Percentiles rank a stretch among this genome's conserved stretches.
phyloP scores from a whole-genome alignment of 306 rosid species.

The Lupinus albus region DNA sequence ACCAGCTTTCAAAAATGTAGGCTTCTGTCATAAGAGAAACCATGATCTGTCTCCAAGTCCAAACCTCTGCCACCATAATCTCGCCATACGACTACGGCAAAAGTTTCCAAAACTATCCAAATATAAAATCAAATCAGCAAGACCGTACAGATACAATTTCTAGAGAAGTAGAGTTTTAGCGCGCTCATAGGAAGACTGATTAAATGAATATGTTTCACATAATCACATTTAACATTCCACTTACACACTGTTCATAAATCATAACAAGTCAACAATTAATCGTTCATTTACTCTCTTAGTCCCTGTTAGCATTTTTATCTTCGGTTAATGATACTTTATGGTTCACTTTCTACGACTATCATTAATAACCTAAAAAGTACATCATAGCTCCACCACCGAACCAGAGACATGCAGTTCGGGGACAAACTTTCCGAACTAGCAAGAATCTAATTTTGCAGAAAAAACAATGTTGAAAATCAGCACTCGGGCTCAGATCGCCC shows the following conservation, averaged over 20 bases:
- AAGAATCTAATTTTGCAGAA: background rate
- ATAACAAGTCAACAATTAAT: too few species aligned
- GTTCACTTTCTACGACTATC: slow-evolving; percentile 9
- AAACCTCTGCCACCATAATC: slow-evolving; percentile 3
- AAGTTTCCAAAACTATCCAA: background rate
- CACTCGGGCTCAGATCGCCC: background rate
- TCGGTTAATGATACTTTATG: background rate
- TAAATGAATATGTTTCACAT: slow-evolving; percentile 1
- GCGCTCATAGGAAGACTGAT: slow-evolving; percentile 23
- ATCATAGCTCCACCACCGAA: background rate
- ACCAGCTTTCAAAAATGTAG: background rate
- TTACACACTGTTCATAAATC: slow-evolving; percentile 11
- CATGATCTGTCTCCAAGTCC: background rate
- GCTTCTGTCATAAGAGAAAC: slow-evolving; percentile 1
- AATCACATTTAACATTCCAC: slow-evolving; percentile 16
- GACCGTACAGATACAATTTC: background rate
- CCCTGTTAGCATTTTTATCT: slow-evolving; percentile 6
- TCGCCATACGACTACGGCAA: background rate
- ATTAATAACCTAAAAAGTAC: slow-evolving; percentile 13
- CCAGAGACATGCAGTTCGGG: slow-evolving; percentile 2
- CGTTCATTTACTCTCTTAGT: background rate
- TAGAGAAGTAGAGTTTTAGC: slow-evolving; percentile 18
- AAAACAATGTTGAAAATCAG: slow-evolving; percentile 14
- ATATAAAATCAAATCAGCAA: slow-evolving; percentile 18
- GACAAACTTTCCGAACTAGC: slow-evolving; percentile 10